Base-by-base conservation (phyloP, 169 alveolate species). In the Plasmodium gaboni region DNA sequence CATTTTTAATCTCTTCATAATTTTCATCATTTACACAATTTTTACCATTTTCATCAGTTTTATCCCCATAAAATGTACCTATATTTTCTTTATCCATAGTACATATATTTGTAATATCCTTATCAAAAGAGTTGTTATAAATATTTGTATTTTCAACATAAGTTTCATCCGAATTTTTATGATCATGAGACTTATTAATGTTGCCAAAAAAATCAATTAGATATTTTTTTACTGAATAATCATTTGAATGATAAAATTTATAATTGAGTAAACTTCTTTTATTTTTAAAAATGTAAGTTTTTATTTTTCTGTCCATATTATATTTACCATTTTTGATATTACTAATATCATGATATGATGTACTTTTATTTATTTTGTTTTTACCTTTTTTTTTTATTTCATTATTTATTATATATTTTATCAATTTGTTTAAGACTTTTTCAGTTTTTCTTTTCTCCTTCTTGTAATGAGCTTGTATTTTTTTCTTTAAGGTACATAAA, bases 401-500 rank as follows among this genome's bases (percentile, higher is more conserved):
- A 17, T 44, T 67, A 42, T 53, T 65, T 42, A 28, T 59, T 8
- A 19, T 32, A 32, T 32, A 76, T 42, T 42, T 63, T 44, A 61
- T 28, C 28, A 63, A 69, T 17, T 46, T 55, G 26, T 73, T 73
- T 46, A 55, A 55, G 0, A 5, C 4, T 1, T 22, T 22, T 0
- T 64, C 9, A 15, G 26, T 46, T 38, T 46, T 9, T 67, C 64
- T 3, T 68, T 55, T 80, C 59, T 61, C 59, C 19, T 69, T 28
- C 28, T 28, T 80, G 50, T 68, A 80, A 38, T 55, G 59, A 17
- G 19, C 69, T 48, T 80, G 53, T n/a, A 76, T 32, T 68, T 76
- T 76, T 55, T 51, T 76, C 53, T 76, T 76, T 6, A 80, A 71
- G 48, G 38, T 68, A n/a, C 72, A 80, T 17, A 53, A 32, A 32